A percentile compares a stretch with the other conserved stretches of the same genome.
These are phyloP conservation scores for Porogramme epimiltina DNA, from an alignment of 1,284 basidiomycete species.

Conservation along the genomic window DNA sequence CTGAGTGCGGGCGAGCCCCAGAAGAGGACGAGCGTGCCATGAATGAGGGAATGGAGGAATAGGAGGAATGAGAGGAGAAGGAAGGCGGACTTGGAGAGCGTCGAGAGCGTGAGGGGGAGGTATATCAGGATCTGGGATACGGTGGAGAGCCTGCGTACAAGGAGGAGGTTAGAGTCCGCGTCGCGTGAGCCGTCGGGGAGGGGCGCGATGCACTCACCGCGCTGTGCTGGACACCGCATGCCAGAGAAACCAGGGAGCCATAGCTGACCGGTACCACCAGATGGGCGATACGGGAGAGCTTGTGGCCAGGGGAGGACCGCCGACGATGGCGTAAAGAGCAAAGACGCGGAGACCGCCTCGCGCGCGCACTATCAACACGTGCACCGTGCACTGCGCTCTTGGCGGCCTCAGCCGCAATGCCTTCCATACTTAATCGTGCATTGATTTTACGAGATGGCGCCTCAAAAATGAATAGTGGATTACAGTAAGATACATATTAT, in stretches of 20 bases:
- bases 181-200: conserved; percentile 3
- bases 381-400: not conserved
- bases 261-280: conserved; percentile 20
- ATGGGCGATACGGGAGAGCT: conserved; percentile 19
- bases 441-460: too few relatives aligned
- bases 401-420: too few relatives aligned
- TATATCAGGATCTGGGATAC: conserved; percentile 81
- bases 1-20: conserved; percentile 70
- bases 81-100: conserved; percentile 77
- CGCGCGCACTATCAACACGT: conserved; percentile 16
- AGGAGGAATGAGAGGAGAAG: conserved; percentile 80
- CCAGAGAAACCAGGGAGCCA: conserved; percentile 62
- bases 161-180: not conserved
- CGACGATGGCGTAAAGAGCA: conserved; percentile 13
- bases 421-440: too few relatives aligned
- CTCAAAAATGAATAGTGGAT: too few relatives aligned
- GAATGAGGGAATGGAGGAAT: conserved; percentile 71
- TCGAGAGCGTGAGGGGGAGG: conserved; percentile 80
- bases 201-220: conserved; percentile 42
- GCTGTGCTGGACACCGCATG: conserved; percentile 65
- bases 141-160: conserved; percentile 59
- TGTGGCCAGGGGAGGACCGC: conserved; percentile 11
- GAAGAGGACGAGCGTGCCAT: conserved; percentile 69
- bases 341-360: not conserved
- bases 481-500: conserved; percentile 1